Evolutionary conservation across 495 filamentous ascomycete species (phyloP).

Genomic region (Trichoderma erinaceum): DNA sequence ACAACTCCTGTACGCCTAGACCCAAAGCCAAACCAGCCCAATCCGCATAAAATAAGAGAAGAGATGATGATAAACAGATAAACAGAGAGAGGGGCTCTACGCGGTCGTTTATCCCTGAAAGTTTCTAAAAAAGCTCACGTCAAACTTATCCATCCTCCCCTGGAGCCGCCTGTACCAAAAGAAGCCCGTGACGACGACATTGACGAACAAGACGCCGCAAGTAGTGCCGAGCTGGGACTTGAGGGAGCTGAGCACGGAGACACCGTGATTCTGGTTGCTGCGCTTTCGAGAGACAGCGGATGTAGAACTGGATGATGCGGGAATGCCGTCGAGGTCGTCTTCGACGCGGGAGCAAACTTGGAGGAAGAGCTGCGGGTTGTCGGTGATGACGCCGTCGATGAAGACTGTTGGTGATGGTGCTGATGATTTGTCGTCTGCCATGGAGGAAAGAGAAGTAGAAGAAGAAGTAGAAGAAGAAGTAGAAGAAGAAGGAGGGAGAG

Average conservation of each 20-base stretch:
- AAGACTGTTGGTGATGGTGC: background rate
- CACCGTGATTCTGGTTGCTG: background rate
- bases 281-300: background rate
- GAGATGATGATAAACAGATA: background rate
- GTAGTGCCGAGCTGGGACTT: background rate
- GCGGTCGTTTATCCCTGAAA: background rate
- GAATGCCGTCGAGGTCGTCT: background rate
- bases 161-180: slow-evolving; percentile 4
- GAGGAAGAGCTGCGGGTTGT: slow-evolving; percentile 45
- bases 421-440: background rate
- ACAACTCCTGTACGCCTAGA: background rate
- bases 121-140: slow-evolving; percentile 1
- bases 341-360: slow-evolving; percentile 34
- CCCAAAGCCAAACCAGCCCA: background rate
- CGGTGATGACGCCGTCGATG: slow-evolving; percentile 51
- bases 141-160: slow-evolving; percentile 2
- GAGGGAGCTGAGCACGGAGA: background rate
- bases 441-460: background rate
- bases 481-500: background rate
- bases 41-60: background rate
- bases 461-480: background rate
- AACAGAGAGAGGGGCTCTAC: background rate
- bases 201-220: background rate
- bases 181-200: background rate
- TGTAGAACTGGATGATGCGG: background rate